Percentiles rank a stretch among this genome's conserved stretches.
Evolutionary conservation across 108 stramenopile species (phyloP).

Genomic region (Nitzschia putrida): DNA sequence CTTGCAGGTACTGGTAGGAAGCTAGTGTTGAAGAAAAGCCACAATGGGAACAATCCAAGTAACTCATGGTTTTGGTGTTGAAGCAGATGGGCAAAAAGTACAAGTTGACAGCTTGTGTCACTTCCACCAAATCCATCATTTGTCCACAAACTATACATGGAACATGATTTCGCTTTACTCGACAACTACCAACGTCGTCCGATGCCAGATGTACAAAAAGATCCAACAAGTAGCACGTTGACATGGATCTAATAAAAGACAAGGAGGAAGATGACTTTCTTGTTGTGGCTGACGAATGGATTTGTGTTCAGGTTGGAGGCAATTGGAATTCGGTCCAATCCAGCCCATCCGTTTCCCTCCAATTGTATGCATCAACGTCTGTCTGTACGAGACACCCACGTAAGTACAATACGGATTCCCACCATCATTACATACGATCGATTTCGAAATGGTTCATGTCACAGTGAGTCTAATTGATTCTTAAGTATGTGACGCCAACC

Average conservation of each 20-base stretch:
- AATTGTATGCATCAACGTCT: too few species aligned
- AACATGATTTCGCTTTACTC: neutral
- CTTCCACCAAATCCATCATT: constrained; percentile 3
- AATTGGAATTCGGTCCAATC: too few species aligned
- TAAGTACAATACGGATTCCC: too few species aligned
- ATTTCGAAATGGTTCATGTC: too few species aligned
- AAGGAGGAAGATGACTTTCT: too few species aligned
- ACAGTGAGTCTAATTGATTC: too few species aligned
- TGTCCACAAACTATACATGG: neutral
- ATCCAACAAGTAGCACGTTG: neutral
- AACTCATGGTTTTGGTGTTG: neutral
- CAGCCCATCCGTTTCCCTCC: too few species aligned
- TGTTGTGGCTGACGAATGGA: too few species aligned
- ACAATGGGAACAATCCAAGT: neutral
- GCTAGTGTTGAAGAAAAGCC: neutral
- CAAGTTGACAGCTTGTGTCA: constrained; percentile 3
- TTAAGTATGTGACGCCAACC: too few species aligned
- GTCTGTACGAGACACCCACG: too few species aligned
- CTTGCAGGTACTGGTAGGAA: neutral
- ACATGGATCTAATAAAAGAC: neutral
- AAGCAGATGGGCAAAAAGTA: neutral
- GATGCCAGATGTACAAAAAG: neutral
- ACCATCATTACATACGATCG: too few species aligned
- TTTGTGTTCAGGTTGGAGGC: too few species aligned
- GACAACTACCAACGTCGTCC: neutral